Conservation (phyloP, 2,329 filamentous ascomycete species). For the Aspergillus quadricinctus region DNA sequence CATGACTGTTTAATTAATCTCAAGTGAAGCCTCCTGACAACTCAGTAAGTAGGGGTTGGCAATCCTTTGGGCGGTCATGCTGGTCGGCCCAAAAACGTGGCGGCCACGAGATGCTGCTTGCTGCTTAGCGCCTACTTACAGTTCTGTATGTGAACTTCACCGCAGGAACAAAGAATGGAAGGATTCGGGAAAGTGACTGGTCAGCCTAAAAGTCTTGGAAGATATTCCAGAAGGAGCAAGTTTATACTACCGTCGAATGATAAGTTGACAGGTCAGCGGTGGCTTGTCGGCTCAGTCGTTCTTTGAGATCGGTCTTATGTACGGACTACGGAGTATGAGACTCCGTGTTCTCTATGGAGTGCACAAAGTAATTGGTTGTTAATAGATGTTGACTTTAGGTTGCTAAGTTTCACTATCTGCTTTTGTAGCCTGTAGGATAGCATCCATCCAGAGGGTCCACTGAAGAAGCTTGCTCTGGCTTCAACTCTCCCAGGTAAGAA, state of each 20-base stretch:
- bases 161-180: constrained; percentile 5
- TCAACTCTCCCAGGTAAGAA: too few relatives aligned
- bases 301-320: neutral
- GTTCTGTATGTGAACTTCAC: neutral
- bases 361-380: too few relatives aligned
- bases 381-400: too few relatives aligned
- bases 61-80: neutral
- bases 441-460: too few relatives aligned
- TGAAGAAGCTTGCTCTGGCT: too few relatives aligned
- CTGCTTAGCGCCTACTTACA: neutral
- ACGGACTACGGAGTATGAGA: too few relatives aligned
- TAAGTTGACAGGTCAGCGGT: neutral
- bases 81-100: constrained; percentile 24
- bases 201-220: constrained; percentile 1
- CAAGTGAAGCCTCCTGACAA: neutral
- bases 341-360: too few relatives aligned
- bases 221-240: constrained; percentile 6
- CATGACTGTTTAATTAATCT: neutral
- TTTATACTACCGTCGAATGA: neutral
- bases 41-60: neutral
- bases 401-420: too few relatives aligned
- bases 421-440: too few relatives aligned
- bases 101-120: constrained; percentile 25
- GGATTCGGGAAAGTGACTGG: constrained; percentile 11
- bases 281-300: neutral